Conservation (phyloP, 2,329 filamentous ascomycete genomes). For the Alternaria triticimaculans region DNA sequence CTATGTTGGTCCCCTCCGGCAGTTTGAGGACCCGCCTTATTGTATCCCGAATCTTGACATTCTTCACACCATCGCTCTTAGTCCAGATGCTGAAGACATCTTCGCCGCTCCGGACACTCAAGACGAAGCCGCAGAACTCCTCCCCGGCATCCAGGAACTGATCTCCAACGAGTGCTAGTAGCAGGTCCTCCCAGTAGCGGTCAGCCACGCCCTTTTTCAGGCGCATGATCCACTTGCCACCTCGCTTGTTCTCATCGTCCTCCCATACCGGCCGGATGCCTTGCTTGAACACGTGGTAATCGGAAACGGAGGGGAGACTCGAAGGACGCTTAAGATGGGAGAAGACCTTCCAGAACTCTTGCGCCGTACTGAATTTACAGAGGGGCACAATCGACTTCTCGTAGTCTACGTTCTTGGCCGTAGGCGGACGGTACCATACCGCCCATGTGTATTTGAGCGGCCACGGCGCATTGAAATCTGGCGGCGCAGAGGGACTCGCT, state of each 20-base stretch:
- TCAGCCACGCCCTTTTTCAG: slow-evolving; percentile 97
- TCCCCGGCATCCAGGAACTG: slow-evolving; percentile 92
- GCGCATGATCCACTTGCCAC: slow-evolving; percentile 96
- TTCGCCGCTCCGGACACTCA: slow-evolving; percentile 93
- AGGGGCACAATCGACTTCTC: slow-evolving; percentile 94
- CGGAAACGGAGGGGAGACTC: slow-evolving; percentile 84
- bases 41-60: slow-evolving; percentile 97
- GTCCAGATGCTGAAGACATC: slow-evolving; percentile 99
- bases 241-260: slow-evolving; percentile 93
- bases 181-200: slow-evolving; percentile 93
- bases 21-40: slow-evolving; percentile 90
- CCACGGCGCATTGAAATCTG: slow-evolving; percentile 48
- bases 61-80: slow-evolving; percentile 87
- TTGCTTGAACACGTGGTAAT: slow-evolving; percentile 98
- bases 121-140: slow-evolving; percentile 91
- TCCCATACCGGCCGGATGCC: slow-evolving; percentile 98
- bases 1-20: slow-evolving; percentile 85
- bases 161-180: slow-evolving; percentile 89
- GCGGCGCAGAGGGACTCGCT: slow-evolving; percentile 50
- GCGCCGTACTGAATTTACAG: slow-evolving; percentile 78
- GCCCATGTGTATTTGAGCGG: slow-evolving; percentile 88
- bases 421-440: slow-evolving; percentile 96
- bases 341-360: slow-evolving; percentile 92
- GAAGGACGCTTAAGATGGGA: slow-evolving; percentile 89
- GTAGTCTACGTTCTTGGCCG: slow-evolving; percentile 97